Evolutionary conservation across 2,329 filamentous ascomycete species (phyloP), one percentile per base, ranked within the genome.

Genomic region (Lanzia echinophila): DNA sequence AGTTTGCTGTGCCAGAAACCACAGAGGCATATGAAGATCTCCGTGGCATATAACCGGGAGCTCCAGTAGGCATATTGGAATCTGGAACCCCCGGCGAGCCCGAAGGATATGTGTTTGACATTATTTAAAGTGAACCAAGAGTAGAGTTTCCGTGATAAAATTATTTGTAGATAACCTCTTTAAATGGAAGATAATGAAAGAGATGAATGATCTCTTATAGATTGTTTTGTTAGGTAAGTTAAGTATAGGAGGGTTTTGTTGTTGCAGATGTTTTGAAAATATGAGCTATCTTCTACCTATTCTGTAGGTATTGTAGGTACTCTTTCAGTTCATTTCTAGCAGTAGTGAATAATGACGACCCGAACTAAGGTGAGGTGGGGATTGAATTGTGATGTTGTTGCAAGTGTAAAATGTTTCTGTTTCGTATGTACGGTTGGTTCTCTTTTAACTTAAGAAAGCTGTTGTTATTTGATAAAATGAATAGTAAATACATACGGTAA

Each of bases 11-110:
- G 47, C 79, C 79, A 50, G 79, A 78, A 54, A 79, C 75, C 55
- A 83, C 79, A 24, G 80, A 82, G 62, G 81, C 80, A 70, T 83
- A 83, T 49, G 82, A 84, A 41, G 78, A 78, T 60, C 79, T 73
- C 65, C 79, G 75, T 62, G 71, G 72, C 58, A 70, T 65, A 45
- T 71, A 69, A 52, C 71, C 62, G 39, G 64, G 62, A 58, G 67
- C 60, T 54, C 66, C 66, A 62, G 66, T 64, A 42, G 66, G 65
- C 65, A 68, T 68, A 59, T 58, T 61, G 22, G 60, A 60, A 48
- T 66, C 62, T 61, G 62, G 62, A 58, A 61, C 58, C 19, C 61
- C 64, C 52, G 64, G 60, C 50, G 65, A 66, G 53, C 63, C 64
- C 53, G 62, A 59, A 62, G 63, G 60, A 54, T 65, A 67, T 47